Percentiles rank a stretch among this genome's conserved stretches.
These are phyloP conservation scores for Phialocephala subalpina DNA, from an alignment of 2,329 filamentous ascomycete species.

Conservation along the genomic window DNA sequence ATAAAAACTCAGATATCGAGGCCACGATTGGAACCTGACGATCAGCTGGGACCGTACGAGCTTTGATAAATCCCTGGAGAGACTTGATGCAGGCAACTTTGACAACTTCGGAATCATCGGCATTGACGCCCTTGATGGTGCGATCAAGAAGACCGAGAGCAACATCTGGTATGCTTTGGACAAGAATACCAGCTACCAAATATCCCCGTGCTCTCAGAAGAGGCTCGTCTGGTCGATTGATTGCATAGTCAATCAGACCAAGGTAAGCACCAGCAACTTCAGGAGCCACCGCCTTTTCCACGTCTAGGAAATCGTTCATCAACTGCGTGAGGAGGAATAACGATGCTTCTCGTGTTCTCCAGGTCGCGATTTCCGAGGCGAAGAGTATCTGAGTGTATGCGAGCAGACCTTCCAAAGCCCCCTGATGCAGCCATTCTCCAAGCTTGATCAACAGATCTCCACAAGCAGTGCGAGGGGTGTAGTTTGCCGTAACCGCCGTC, in stretches of 20 bases:
- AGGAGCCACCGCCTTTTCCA: slow-evolving; percentile 73
- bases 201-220: slow-evolving; percentile 89
- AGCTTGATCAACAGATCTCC: slow-evolving; percentile 93
- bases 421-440: slow-evolving; percentile 84
- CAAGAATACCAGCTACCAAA: slow-evolving; percentile 82
- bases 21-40: slow-evolving; percentile 68
- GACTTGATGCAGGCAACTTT: slow-evolving; percentile 92
- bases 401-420: slow-evolving; percentile 80
- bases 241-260: slow-evolving; percentile 80
- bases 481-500: slow-evolving; percentile 93
- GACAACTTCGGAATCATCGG: slow-evolving; percentile 85
- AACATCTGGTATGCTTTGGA: slow-evolving; percentile 70
- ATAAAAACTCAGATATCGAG: slow-evolving; percentile 76
- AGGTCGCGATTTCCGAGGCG: slow-evolving; percentile 57
- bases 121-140: slow-evolving; percentile 77
- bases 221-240: slow-evolving; percentile 72
- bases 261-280: slow-evolving; percentile 78
- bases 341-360: slow-evolving; percentile 78
- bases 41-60: slow-evolving; percentile 56
- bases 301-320: slow-evolving; percentile 82
- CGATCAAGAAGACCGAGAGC: slow-evolving; percentile 71
- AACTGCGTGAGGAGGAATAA: slow-evolving; percentile 88
- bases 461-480: slow-evolving; percentile 91
- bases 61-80: slow-evolving; percentile 71
- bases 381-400: slow-evolving; percentile 80